Evolutionary conservation across 371 early-diverging fungal genomes (phyloP).

Genomic region (Mucor irregularis): DNA sequence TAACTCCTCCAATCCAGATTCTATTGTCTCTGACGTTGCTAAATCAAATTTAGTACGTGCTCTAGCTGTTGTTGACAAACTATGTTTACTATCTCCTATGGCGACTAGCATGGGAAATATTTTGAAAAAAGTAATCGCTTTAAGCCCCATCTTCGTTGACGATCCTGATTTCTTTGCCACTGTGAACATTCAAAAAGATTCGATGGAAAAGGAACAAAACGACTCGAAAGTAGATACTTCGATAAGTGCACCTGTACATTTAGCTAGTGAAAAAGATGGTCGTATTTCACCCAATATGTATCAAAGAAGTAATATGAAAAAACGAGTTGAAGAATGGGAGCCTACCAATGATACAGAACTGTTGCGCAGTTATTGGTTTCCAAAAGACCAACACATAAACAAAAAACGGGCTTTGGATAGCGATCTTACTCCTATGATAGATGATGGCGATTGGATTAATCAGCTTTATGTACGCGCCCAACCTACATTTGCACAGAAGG

Average conservation of each 20-base stretch:
- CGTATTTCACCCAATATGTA: neutral
- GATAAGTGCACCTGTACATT: neutral
- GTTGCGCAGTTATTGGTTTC: too few relatives aligned
- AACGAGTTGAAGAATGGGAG: neutral
- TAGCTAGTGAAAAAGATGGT: neutral
- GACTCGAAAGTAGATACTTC: neutral
- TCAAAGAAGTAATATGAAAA: neutral
- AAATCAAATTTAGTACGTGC: conserved; percentile 17
- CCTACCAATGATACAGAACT: neutral
- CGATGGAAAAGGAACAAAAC: too few relatives aligned
- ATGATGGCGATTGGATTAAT: conserved; percentile 14
- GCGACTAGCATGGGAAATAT: neutral
- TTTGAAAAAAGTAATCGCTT: conserved; percentile 9
- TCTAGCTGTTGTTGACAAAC: conserved; percentile 11
- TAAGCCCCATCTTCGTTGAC: conserved; percentile 3
- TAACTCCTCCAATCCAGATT: conserved; percentile 11
- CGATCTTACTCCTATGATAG: neutral
- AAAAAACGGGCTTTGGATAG: neutral
- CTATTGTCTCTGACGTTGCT: conserved; percentile 14
- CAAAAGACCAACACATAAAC: neutral
- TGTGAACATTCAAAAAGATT: neutral
- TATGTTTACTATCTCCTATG: conserved; percentile 3
- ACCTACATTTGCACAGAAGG: neutral
- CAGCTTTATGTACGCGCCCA: conserved; percentile 11
- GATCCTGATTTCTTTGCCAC: conserved; percentile 2